Percentiles rank a stretch among this genome's conserved stretches.
Conservation (phyloP, 805 yeast genomes). For the Metschnikowia drakensbergensis region DNA sequence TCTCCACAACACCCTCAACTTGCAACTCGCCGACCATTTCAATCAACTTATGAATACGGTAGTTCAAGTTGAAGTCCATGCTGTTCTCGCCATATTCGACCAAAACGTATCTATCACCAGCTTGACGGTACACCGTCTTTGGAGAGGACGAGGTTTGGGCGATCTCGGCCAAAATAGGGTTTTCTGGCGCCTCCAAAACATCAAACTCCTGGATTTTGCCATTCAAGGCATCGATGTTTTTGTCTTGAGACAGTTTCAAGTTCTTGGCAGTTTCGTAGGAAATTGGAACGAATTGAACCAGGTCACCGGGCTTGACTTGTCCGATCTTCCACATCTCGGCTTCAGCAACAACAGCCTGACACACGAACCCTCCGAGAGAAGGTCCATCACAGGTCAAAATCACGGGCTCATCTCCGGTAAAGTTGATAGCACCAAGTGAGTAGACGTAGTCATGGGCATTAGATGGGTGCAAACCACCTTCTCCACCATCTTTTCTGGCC, state of each 20-base stretch:
- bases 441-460: conserved; percentile 97
- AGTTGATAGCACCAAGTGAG: conserved; percentile 93
- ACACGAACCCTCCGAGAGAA: conserved; percentile 94
- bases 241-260: conserved; percentile 61
- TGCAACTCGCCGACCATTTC: conserved; percentile 62
- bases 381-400: conserved; percentile 97
- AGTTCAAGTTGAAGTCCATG: conserved; percentile 80
- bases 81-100: conserved; percentile 90
- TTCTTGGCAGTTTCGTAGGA: conserved; percentile 62
- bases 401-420: conserved; percentile 98
- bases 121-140: conserved; percentile 83
- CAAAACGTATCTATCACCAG: conserved; percentile 90
- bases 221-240: conserved; percentile 41
- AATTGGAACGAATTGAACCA: conserved; percentile 75
- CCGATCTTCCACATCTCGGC: conserved; percentile 99
- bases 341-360: conserved; percentile 92
- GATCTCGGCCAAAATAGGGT: conserved; percentile 63
- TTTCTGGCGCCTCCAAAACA: conserved; percentile 41
- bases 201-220: conserved; percentile 39
- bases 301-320: conserved; percentile 93
- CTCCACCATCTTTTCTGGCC: conserved; percentile 97
- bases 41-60: conserved; percentile 80
- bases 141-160: conserved; percentile 53
- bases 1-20: conserved; percentile 82
- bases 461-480: conserved; percentile 98